Conservation (phyloP, 371 early-diverging fungal genomes). For the Cokeromyces recurvatus region DNA sequence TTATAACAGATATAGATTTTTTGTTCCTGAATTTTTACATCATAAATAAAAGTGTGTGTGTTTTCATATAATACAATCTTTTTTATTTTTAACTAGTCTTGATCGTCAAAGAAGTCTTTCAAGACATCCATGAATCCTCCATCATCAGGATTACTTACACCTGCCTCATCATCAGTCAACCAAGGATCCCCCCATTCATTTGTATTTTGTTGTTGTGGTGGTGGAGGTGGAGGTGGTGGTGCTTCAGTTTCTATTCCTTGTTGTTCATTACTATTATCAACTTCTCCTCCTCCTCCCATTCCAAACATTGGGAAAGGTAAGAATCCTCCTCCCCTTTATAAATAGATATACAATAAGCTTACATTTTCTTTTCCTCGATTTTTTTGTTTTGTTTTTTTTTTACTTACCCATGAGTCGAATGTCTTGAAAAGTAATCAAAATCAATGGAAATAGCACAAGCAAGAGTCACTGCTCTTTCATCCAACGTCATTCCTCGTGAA, state of each 20-base stretch:
- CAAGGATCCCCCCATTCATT: slow-evolving; percentile 36
- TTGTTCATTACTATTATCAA: background rate
- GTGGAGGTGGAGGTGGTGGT: slow-evolving; percentile 5
- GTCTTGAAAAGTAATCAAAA: slow-evolving; percentile 87
- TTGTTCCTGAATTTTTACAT: too few relatives aligned
- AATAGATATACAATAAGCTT: background rate
- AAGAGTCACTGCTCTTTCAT: slow-evolving; percentile 81
- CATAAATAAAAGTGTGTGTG: too few relatives aligned
- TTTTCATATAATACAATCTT: too few relatives aligned
- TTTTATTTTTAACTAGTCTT: too few relatives aligned
- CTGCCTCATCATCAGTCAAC: slow-evolving; percentile 40
- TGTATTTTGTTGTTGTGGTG: slow-evolving; percentile 11
- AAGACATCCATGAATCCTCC: slow-evolving; percentile 18
- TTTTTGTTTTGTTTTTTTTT: too few relatives aligned
- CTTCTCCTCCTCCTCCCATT: slow-evolving; percentile 18
- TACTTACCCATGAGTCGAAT: slow-evolving; percentile 60
- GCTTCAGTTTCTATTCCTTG: background rate
- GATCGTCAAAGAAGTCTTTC: slow-evolving; percentile 20
- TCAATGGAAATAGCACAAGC: slow-evolving; percentile 87
- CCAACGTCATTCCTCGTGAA: slow-evolving; percentile 63
- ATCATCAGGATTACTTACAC: slow-evolving; percentile 33
- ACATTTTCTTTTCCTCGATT: too few relatives aligned
- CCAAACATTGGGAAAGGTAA: slow-evolving; percentile 47
- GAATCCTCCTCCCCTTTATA: slow-evolving; percentile 29
- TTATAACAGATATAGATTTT: too few relatives aligned